Evolutionary conservation across 495 filamentous ascomycete genomes (phyloP), one percentile per base, ranked within the genome.

Genomic region (Aspergillus sclerotiicarbonarius): DNA sequence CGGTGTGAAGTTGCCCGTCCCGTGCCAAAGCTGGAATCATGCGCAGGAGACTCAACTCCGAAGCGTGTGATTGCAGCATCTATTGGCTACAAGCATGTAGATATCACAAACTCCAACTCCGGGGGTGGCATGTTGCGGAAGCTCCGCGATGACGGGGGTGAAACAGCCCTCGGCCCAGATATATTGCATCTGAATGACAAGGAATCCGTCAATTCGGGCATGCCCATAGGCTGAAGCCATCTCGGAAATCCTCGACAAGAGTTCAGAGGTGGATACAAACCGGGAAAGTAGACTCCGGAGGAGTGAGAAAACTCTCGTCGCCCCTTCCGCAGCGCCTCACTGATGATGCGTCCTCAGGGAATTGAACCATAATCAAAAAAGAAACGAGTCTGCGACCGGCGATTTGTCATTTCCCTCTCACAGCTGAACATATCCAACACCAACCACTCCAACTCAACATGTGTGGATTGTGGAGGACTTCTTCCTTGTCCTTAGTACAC

Each of bases 281-380:
- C n/a, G n/a, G 37, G 37, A 41, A 41, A n/a, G 37, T 41, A 1
- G 13, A 41, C 37, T 41, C 13, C 37, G 37, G 37, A 37, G 35
- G 6, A 37, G 33, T 37, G 33, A 37, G 33, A 37, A 6, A 37
- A 15, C n/a, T 30, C 8, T 9, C 47, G 12, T 31, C 12, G 8
- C 13, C 8, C 25, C 13, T 31, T 29, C 47, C 8, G 46, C 20
- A n/a, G 29, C 46, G 47, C 47, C 47, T 50, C 47, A 50, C 21
- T 31, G 47, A 50, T 50, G 47, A 50, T 50, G 47, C 47, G 47
- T 50, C 47, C n/a, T 16, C 21, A 16, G 16, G 21, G 32, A n/a
- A 31, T 9, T 13, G 33, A 35, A 35, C 33, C 25, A 25, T 25
- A 41, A 41, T 15, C 37, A n/a, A 41, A 41, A 41, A 41, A 16